phyloP scores from a whole-genome alignment of 345 rosid species.

The Litchi chinensis region DNA sequence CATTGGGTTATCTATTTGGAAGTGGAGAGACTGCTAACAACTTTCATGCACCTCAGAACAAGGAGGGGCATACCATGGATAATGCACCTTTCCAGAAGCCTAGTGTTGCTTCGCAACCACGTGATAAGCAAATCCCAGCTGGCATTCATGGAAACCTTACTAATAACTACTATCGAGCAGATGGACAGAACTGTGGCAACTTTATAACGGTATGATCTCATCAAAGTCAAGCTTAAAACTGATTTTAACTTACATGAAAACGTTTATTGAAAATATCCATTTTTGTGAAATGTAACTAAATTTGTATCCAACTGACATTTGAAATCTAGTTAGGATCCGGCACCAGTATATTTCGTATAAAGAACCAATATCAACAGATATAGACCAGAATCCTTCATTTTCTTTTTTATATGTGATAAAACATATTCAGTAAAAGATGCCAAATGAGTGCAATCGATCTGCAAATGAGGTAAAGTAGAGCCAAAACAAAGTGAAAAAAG shows the following conservation, averaged over 20 bases:
- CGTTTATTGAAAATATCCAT: background rate
- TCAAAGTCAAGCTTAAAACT: background rate
- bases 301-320: background rate
- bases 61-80: constrained; percentile 18
- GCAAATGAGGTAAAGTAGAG: background rate
- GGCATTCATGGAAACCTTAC: constrained; percentile 58
- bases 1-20: constrained; percentile 75
- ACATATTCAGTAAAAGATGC: background rate
- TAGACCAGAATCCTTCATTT: background rate
- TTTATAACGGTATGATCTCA: constrained; percentile 61
- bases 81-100: constrained; percentile 27
- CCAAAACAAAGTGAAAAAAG: background rate
- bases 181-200: constrained; percentile 82
- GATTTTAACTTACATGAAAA: background rate
- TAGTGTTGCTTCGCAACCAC: constrained; percentile 33
- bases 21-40: constrained; percentile 51
- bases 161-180: constrained; percentile 70
- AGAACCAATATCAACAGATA: background rate
- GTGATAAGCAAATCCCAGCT: constrained; percentile 64
- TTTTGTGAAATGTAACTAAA: background rate
- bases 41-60: constrained; percentile 31
- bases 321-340: background rate
- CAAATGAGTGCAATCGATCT: background rate
- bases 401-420: background rate
- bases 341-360: background rate